These are phyloP conservation scores for Suillus brevipes DNA, from an alignment of 768 basidiomycete species.

Conservation along the genomic window DNA sequence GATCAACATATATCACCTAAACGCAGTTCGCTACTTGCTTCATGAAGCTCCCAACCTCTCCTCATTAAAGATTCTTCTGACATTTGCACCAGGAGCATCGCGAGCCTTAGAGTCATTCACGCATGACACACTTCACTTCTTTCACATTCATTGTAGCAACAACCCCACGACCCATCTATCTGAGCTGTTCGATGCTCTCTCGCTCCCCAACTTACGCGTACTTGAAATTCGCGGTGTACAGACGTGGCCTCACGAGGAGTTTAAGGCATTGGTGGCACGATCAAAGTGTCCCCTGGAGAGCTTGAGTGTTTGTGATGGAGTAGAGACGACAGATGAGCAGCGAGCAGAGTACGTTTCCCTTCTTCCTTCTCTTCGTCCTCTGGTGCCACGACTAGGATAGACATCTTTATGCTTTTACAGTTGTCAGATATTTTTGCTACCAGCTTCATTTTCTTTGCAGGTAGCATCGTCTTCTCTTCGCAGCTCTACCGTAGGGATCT, in stretches of 20 bases:
- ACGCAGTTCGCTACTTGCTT: too few relatives aligned
- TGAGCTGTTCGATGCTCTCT: conserved; percentile 14
- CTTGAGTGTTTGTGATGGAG: conserved; percentile 15
- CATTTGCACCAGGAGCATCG: too few relatives aligned
- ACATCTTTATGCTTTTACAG: too few relatives aligned
- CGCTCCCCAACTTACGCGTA: conserved; percentile 15
- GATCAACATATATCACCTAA: too few relatives aligned
- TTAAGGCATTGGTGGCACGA: conserved; percentile 20
- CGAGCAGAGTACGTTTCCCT: conserved; percentile 14
- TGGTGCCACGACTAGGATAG: too few relatives aligned
- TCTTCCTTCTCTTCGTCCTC: conserved; percentile 13
- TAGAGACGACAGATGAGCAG: conserved; percentile 13
- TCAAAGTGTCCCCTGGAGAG: conserved; percentile 25
- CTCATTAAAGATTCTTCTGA: neutral
- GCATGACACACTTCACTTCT: conserved; percentile 14
- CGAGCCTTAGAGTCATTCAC: conserved; percentile 9
- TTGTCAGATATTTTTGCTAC: too few relatives aligned
- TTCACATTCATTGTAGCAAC: neutral
- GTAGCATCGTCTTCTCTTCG: too few relatives aligned
- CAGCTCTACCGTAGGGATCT: too few relatives aligned
- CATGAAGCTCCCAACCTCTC: neutral
- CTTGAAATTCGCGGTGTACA: conserved; percentile 14
- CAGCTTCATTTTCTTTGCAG: too few relatives aligned
- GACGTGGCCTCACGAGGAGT: conserved; percentile 16
- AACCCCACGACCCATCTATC: too few relatives aligned